Evolutionary conservation across 345 rosid genomes (phyloP), one percentile per base, ranked within the genome.

Genomic region (Odontarrhena argentea): DNA sequence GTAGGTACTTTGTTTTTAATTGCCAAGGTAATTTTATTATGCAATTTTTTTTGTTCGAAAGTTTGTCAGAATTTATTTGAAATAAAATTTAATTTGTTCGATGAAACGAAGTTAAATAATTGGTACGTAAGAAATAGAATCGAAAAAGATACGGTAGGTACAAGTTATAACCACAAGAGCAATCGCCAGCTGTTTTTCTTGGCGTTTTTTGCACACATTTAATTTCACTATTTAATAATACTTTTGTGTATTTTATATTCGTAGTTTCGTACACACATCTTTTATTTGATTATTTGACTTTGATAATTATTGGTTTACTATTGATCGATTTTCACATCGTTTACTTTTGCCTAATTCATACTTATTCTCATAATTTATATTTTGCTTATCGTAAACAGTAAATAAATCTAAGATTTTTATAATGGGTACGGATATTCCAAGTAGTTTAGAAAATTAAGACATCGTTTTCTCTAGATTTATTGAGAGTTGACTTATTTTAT

Each of bases 61-160:
- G 22, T 0, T 18, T 18, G 22, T 18, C 22, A 18, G 22, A 18
- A n/a, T n/a, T n/a, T n/a, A 18, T 18, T 18, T 18, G 1, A 18
- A 18, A 18, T 18, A 1, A 18, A 18, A 18, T 0, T 18, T 18
- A 18, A 18, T 18, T 1, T 18, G 22, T 45, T 45, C 7, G 22
- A 14, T 45, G 11, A 48, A 52, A 18, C 13, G 32, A 44, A 32
- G 14, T 44, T 7, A 14, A 43, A 60, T 43, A 43, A 60, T 44
- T 28, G 34, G 51, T 26, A 46, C 55, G 47, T 22, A 67, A 47
- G 13, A 57, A 10, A 36, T 47, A 48, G 45, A 57, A 57, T 42
- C 45, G 67, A 49, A 12, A 18, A 25, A 49, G 52, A 69, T 50
- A 52, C 60, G 74, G 61, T 60, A 13, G 62, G 68, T 70, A 69